These are phyloP conservation scores for Phallus indusiatus DNA, from an alignment of 768 basidiomycete species.

Conservation along the genomic window DNA sequence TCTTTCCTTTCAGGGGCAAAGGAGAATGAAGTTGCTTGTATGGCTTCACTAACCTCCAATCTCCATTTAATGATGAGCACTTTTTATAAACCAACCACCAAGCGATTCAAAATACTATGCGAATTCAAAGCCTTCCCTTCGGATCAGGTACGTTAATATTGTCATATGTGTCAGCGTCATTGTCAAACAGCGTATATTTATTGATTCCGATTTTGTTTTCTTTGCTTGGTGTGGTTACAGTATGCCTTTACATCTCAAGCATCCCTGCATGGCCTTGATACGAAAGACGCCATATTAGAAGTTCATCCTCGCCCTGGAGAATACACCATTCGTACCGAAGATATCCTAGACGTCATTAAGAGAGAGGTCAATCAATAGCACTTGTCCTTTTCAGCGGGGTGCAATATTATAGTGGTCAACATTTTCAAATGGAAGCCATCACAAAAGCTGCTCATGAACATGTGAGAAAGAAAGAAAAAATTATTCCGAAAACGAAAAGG, in stretches of 20 bases:
- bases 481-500: neutral
- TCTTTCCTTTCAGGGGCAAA: slow-evolving; percentile 54
- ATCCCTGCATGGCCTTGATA: slow-evolving; percentile 65
- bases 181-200: neutral
- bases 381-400: slow-evolving; percentile 90
- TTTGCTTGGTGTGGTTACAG: slow-evolving; percentile 30
- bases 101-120: slow-evolving; percentile 88
- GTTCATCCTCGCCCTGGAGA: slow-evolving; percentile 77
- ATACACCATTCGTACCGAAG: slow-evolving; percentile 75
- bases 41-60: slow-evolving; percentile 92
- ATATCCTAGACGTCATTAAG: slow-evolving; percentile 71
- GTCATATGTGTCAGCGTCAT: neutral
- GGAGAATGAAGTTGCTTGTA: slow-evolving; percentile 87
- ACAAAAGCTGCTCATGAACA: slow-evolving; percentile 78
- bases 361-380: slow-evolving; percentile 71
- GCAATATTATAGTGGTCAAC: slow-evolving; percentile 96
- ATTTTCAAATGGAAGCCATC: slow-evolving; percentile 79
- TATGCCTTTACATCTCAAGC: slow-evolving; percentile 97
- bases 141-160: slow-evolving; percentile 61
- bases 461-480: slow-evolving; percentile 32
- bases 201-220: neutral
- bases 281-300: slow-evolving; percentile 65
- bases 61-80: slow-evolving; percentile 90
- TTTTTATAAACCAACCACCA: slow-evolving; percentile 84
- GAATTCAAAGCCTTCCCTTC: slow-evolving; percentile 94